Conservation (phyloP, 2,329 filamentous ascomycete species). For the Fusarium sororula region DNA sequence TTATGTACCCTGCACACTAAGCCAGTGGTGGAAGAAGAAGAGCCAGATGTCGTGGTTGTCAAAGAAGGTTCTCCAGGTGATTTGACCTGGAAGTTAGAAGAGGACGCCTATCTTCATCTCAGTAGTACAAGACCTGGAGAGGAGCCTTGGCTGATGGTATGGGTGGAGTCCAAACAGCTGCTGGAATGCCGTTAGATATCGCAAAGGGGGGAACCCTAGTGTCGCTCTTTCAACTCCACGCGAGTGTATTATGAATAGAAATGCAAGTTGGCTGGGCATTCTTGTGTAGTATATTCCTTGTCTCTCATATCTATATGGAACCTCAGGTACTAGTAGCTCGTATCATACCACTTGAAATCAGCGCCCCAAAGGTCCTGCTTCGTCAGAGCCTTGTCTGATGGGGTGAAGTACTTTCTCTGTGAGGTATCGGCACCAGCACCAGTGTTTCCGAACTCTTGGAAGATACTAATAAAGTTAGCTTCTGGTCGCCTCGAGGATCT, state of each 20-base stretch:
- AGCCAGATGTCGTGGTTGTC: not conserved
- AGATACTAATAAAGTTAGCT: not conserved
- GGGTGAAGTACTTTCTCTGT: not conserved
- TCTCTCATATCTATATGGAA: not conserved
- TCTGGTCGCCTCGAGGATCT: not conserved
- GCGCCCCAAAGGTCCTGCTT: not conserved
- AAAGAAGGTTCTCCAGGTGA: not conserved
- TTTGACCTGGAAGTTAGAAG: not conserved
- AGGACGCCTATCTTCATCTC: not conserved
- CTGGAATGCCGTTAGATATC: not conserved
- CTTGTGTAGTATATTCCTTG: not conserved
- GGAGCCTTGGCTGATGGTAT: not conserved
- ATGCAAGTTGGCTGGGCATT: accelerated
- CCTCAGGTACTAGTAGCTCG: not conserved
- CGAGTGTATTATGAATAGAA: accelerated
- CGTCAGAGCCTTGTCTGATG: not conserved
- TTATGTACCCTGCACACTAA: not conserved
- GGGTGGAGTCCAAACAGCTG: not conserved
- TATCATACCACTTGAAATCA: not conserved
- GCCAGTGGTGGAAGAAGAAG: not conserved
- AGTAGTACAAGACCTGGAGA: not conserved
- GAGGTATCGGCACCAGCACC: not conserved
- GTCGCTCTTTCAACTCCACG: no score
- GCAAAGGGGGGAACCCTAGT: not conserved
- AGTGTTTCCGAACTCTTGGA: not conserved